phyloP scores from a whole-genome alignment of 805 yeast genomes.

The Saturnispora galanensis region DNA sequence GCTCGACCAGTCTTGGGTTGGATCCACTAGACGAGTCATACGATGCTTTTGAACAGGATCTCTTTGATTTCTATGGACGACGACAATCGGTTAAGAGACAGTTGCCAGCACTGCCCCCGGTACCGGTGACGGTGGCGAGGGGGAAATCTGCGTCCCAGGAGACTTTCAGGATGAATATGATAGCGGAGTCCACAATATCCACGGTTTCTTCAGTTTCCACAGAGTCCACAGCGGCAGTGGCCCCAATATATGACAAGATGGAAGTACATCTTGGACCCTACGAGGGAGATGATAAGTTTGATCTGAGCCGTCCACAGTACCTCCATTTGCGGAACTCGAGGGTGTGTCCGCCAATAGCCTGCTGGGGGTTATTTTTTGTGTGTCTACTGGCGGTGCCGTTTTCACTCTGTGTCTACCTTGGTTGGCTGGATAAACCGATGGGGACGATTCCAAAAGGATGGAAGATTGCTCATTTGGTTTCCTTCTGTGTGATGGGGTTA shows the following conservation, averaged over 20 bases:
- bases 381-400: conserved; percentile 4
- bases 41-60: background rate
- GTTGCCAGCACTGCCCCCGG: conserved; percentile 4
- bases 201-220: background rate
- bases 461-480: conserved; percentile 17
- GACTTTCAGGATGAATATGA: no score
- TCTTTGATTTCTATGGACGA: background rate
- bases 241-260: background rate
- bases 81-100: background rate
- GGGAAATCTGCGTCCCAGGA: no score
- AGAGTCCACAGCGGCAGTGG: background rate
- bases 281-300: background rate
- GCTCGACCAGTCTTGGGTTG: background rate
- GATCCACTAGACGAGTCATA: background rate
- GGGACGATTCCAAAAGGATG: conserved; percentile 6
- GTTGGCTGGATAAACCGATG: conserved; percentile 4
- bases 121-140: background rate
- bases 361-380: background rate
- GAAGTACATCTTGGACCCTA: background rate
- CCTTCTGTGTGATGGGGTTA: conserved; percentile 14
- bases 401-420: conserved; percentile 4
- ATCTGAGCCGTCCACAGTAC: conserved; percentile 1
- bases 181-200: no score
- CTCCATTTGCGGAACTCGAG: background rate
- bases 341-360: background rate